Evolutionary conservation across 345 rosid genomes (phyloP), one percentile per base, ranked within the genome.

Genomic region (Lepidium aucheri): DNA sequence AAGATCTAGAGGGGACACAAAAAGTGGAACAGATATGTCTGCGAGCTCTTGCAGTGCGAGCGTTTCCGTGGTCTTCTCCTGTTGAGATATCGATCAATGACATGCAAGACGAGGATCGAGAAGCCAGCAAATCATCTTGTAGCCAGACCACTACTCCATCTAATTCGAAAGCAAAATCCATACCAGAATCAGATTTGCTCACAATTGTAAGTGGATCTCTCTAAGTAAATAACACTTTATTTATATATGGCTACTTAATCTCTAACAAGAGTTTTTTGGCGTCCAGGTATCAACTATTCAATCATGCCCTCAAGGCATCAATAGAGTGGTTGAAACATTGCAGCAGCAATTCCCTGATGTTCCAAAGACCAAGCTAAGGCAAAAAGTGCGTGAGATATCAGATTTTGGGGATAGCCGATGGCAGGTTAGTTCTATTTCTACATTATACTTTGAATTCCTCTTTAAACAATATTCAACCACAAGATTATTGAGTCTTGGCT

Each of bases 361-460:
- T 22, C 63, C 97, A 53, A 94, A 83, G 78, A 53, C 88, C 65
- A 93, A 80, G 24, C 61, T 94, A 35, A 82, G 72, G 81, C 85
- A 56, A 53, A 86, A 80, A 84, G 95, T 94, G 39, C 93, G 90
- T 16, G 97, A 94, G 77, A 77, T 94, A 70, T 85, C 97, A 24
- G 84, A 89, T 39, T 94, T 80, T 46, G 84, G 77, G 43, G 92
- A 88, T 62, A 87, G 84, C 55, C 88, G 72, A 38, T 88, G 99
- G 99, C 95, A 90, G 99, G 97, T 94, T 79, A 50, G 90, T 74
- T 52, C 35, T 57, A 22, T 4, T 47, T 57, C 13, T n/a, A 36
- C 47, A 3, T 9, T 20, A 15, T 3, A 16, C 6, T 22, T 71
- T 0, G 49, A 42, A 60, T 41, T 40, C 39, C 60, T 56, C 6